Conservation (phyloP, 2,329 filamentous ascomycete genomes). For the Plenodomus tracheiphilus region DNA sequence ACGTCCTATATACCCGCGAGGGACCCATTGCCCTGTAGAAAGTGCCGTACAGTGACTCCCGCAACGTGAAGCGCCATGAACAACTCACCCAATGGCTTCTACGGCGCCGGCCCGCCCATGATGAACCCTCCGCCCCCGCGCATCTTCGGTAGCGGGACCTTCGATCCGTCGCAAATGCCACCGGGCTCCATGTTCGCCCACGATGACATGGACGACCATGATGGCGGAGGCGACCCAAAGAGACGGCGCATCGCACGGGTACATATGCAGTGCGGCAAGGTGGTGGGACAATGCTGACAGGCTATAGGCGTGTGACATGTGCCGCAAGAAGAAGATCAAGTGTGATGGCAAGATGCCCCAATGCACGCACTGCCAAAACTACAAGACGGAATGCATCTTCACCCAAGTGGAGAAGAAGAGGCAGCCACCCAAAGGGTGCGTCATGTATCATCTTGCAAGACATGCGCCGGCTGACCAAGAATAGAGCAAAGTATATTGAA, state of each 20-base stretch:
- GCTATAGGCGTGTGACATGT: conserved; percentile 87
- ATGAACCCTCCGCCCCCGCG: conserved; percentile 46
- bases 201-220: conserved; percentile 56
- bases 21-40: conserved; percentile 12
- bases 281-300: conserved; percentile 22
- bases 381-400: conserved; percentile 97
- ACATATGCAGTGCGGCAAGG: conserved; percentile 33
- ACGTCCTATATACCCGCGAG: conserved; percentile 14
- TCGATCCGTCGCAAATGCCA: conserved; percentile 44
- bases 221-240: conserved; percentile 74
- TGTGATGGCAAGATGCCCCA: conserved; percentile 95
- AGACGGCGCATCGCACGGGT: conserved; percentile 85
- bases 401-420: conserved; percentile 99
- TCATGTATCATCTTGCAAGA: neutral
- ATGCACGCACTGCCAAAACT: conserved; percentile 95
- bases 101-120: conserved; percentile 37
- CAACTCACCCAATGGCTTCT: conserved; percentile 37
- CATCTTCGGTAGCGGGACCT: conserved; percentile 44
- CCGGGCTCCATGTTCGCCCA: conserved; percentile 50
- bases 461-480: neutral
- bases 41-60: neutral
- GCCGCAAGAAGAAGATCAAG: conserved; percentile 94
- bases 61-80: conserved; percentile 31
- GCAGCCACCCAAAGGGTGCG: conserved; percentile 89
- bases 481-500: conserved; percentile 94